Evolutionary conservation across 2,329 filamentous ascomycete species (phyloP).

Genomic region (Dactylellina leptospora): DNA sequence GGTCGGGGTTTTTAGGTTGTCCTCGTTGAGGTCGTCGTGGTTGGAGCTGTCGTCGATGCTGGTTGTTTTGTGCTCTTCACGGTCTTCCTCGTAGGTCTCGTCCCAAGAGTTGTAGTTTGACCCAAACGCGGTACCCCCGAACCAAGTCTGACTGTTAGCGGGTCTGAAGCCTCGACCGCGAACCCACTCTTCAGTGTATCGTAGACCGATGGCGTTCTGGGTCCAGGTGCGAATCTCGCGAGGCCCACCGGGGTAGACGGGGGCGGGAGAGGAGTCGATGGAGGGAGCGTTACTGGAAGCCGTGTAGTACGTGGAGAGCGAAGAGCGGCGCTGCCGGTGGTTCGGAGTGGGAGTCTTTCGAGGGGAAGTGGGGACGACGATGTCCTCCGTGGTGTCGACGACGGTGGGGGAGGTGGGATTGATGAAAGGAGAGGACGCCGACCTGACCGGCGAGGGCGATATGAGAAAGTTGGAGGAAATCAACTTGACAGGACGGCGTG

Average conservation of each 20-base stretch:
- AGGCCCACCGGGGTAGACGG: conserved; percentile 6
- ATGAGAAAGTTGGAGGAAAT: conserved; percentile 22
- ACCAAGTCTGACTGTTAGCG: conserved; percentile 48
- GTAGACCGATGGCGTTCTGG: conserved; percentile 33
- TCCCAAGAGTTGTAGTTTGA: conserved; percentile 32
- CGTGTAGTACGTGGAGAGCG: conserved; percentile 50
- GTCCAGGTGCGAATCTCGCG: conserved; percentile 46
- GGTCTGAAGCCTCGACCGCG: conserved; percentile 50
- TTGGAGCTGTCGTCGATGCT: conserved; percentile 35
- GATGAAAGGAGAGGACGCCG: conserved; percentile 44
- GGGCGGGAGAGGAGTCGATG: conserved; percentile 39
- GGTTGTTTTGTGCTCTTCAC: conserved; percentile 27
- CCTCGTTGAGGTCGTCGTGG: conserved; percentile 33
- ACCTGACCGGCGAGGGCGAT: conserved; percentile 25
- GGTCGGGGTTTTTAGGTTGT: conserved; percentile 48
- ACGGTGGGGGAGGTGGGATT: conserved; percentile 36
- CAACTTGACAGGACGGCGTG: conserved; percentile 37
- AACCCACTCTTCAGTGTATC: conserved; percentile 53
- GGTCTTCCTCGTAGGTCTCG: conserved; percentile 11
- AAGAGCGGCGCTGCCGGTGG: conserved; percentile 37
- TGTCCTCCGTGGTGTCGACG: conserved; percentile 16
- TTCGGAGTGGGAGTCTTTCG: conserved; percentile 46
- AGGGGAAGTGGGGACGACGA: conserved; percentile 17
- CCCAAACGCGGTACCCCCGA: conserved; percentile 45
- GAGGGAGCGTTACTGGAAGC: conserved; percentile 51